Evolutionary conservation across 176 grass and related monocot species (phyloP).

Genomic region (Paspalum vaginatum): DNA sequence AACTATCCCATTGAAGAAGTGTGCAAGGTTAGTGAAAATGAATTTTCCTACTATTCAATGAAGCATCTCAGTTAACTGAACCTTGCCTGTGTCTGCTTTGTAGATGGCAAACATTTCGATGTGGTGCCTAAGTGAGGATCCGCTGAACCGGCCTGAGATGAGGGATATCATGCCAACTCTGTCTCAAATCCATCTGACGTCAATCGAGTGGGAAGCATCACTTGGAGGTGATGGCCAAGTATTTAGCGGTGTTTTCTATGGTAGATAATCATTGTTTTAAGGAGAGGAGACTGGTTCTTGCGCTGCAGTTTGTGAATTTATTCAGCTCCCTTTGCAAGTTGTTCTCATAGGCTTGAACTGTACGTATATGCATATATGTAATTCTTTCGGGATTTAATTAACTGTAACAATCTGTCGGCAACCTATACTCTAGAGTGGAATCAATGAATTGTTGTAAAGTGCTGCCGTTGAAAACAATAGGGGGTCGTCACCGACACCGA

Average conservation of each 20-base stretch:
- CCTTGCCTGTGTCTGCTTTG: not conserved
- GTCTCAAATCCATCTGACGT: constrained; percentile 54
- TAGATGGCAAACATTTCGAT: constrained; percentile 62
- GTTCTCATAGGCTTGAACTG: no score
- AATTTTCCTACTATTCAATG: not conserved
- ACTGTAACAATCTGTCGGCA: not conserved
- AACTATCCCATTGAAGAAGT: constrained; percentile 62
- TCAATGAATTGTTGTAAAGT: not conserved
- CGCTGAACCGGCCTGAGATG: constrained; percentile 59
- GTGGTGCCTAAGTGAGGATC: constrained; percentile 67
- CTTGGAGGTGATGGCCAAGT: constrained; percentile 60
- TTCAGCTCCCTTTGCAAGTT: no score
- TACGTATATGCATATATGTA: constrained; percentile 3
- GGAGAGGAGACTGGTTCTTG: constrained; percentile 31
- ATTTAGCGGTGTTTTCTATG: constrained; percentile 57
- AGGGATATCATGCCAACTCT: constrained; percentile 51
- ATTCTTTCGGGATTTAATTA: not conserved
- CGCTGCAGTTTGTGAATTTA: constrained; percentile 16
- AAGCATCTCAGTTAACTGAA: constrained; percentile 19
- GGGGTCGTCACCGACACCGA: no score
- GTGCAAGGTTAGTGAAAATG: constrained; percentile 48
- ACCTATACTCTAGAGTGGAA: not conserved
- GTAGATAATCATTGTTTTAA: constrained; percentile 57
- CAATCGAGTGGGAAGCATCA: constrained; percentile 64
- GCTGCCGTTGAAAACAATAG: not conserved